Evolutionary conservation across 495 filamentous ascomycete genomes (phyloP), one percentile per base, ranked within the genome.

Genomic region (Lepidopterella palustris): DNA sequence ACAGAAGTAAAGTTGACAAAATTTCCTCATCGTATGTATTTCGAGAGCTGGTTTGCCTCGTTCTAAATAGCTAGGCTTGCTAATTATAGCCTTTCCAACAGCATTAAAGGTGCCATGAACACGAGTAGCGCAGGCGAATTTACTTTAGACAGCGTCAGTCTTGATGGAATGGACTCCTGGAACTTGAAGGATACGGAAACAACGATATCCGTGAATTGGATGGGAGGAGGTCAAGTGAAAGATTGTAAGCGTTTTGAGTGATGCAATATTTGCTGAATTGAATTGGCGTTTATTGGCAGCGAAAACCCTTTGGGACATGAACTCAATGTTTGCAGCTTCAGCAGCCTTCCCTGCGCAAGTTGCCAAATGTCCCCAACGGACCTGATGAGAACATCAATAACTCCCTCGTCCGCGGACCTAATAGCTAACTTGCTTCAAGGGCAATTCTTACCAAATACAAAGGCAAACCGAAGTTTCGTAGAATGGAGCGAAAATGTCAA

Each of bases 131-230:
- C 8, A 8, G 18, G 23, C n/a, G 45, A 49, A 6, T 18, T 49
- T 20, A 49, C 15, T 6, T 20, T 49, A 10, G 45, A 49, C 10
- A 49, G 8, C 6, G 6, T 49, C 6, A 18, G 10, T 10, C 6
- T 49, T 18, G 45, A 25, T 20, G 8, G 8, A 6, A 15, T 39
- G 32, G 32, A 39, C 15, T 39, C 32, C 20, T n/a, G 11, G 29
- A 56, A n/a, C 28, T n/a, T 45, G 29, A 56, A 23, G 4, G 27
- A 56, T 10, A 56, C 53, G 2, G 67, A 69, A 29, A 69, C 45
- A 4, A 69, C 67, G 8, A 69, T 70, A 6, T 66, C 67, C 9
- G 67, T 70, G 31, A 66, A 51, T 23, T 70, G 67, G 67, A 55
- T 55, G 10, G 67, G 67, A n/a, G 67, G 67, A 15, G 67, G 67